These are phyloP conservation scores for Xerocomus potaroensis DNA, from an alignment of 768 basidiomycete genomes.

Conservation along the genomic window DNA sequence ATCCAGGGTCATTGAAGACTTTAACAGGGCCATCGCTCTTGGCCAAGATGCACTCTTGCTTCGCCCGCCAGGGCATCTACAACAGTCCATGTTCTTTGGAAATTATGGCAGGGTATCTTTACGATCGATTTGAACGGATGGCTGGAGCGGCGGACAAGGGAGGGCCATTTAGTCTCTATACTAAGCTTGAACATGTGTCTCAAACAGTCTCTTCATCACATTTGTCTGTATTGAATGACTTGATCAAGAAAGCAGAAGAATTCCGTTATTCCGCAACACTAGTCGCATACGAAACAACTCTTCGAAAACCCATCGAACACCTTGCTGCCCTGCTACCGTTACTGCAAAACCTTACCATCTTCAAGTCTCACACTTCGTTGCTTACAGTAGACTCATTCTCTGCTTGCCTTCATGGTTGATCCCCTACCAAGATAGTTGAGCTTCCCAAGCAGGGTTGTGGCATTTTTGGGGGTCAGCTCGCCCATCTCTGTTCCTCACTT, in stretches of 20 bases:
- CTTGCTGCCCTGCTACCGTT: background rate
- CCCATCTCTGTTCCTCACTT: background rate
- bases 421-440: background rate
- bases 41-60: no score
- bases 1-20: no score
- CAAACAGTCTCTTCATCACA: background rate
- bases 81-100: no score
- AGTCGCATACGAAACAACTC: background rate
- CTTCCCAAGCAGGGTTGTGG: background rate
- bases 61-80: no score
- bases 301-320: background rate
- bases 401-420: background rate
- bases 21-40: no score
- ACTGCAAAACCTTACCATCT: background rate
- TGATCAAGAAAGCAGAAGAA: background rate
- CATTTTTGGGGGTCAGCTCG: background rate
- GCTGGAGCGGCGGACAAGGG: background rate
- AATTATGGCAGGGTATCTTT: background rate
- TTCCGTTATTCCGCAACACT: background rate
- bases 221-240: background rate
- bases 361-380: background rate
- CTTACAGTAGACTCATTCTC: background rate
- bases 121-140: background rate
- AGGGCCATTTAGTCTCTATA: background rate
- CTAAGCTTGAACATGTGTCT: background rate